These are phyloP conservation scores for Dioscorea cayenensis DNA, from an alignment of 116 monocot species.

Conservation along the genomic window DNA sequence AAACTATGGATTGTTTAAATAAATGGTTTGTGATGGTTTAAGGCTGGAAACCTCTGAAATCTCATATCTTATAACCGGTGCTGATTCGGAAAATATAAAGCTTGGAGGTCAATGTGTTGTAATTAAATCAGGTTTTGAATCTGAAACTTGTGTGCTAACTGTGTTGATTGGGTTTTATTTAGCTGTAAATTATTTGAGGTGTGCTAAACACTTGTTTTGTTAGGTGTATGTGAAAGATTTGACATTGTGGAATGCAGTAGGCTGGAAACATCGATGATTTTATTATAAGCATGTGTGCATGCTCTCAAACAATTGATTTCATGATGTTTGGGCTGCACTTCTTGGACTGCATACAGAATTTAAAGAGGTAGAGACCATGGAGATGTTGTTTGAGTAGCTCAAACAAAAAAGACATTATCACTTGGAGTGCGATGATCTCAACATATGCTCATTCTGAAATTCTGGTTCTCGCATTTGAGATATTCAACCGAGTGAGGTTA, in stretches of 20 bases:
- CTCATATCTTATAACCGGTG: conserved; percentile 10
- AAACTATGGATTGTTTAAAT: conserved; percentile 3
- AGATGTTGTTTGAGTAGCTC: conserved; percentile 28
- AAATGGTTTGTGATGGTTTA: conserved; percentile 11
- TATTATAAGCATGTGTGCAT: conserved; percentile 14
- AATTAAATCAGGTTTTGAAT: conserved; percentile 23
- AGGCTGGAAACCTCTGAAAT: conserved; percentile 8
- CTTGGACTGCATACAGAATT: conserved; percentile 38
- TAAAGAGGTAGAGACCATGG: conserved; percentile 22
- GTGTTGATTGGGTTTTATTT: conserved; percentile 36
- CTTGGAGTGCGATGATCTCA: conserved; percentile 55
- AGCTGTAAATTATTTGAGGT: conserved; percentile 12
- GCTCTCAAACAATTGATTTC: conserved; percentile 12
- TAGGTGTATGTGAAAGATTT: conserved; percentile 26
- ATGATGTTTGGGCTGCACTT: conserved; percentile 25
- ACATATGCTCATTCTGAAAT: conserved; percentile 19
- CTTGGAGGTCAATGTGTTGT: conserved; percentile 18
- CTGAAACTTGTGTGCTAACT: conserved; percentile 23
- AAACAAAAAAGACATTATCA: conserved; percentile 29
- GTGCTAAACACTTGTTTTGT: conserved; percentile 15
- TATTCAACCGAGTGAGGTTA: conserved; percentile 29
- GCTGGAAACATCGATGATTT: conserved; percentile 15
- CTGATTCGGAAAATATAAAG: conserved; percentile 3
- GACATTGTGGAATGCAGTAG: conserved; percentile 28
- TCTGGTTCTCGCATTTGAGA: conserved; percentile 31